Base-by-base conservation (phyloP, 139 green algal species). In the Desmodesmus armatus region DNA sequence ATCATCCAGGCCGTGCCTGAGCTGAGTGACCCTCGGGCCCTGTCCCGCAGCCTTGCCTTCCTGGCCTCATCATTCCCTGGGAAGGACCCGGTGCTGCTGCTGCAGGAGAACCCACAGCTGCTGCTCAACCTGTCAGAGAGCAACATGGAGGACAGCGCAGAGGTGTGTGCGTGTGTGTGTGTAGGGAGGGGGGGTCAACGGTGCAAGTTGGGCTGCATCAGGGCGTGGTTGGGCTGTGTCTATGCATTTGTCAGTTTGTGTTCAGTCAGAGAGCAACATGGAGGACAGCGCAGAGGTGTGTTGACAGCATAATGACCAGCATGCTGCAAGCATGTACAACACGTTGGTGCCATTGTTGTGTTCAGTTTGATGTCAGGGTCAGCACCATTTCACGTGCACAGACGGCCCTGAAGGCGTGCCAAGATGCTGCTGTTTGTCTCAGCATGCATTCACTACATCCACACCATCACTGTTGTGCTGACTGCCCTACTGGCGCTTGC, bases 1-100 rank as follows among this genome's bases (percentile, higher is more conserved):
- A 82, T 87, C 82, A 79, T 87, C 41, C 71, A 82, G 49, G 71
- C 71, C 13, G 82, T 82, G 39, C 82, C 82, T 21, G 82, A 87
- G 72, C 58, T 87, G 29, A 82, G 41, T 15, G 82, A 87, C 43
- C 55, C 82, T 7, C 29, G 17, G 3, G 47, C 72, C 3, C 82
- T 87, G 27, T 53, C 23, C 40, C 39, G 82, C 11, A 76, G 71
- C 27, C 58, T 87, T 27, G 58, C 37, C 0, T 87, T 74, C 53
- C 71, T 87, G 27, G 37, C 47, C 17, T 33, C 23, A 23, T 65
- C 37, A 5, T 87, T 87, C 31, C 35, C 67, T 15, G 53, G 41
- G 44, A 55, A 82, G 23, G 71, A 87, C 72, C 71, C 82, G 19
- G 82, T 82, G 5, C 58, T n/a, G 41, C 82, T 87, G 55, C 72